Conservation (phyloP, 2,329 filamentous ascomycete genomes). For the Penicillium sp. region DNA sequence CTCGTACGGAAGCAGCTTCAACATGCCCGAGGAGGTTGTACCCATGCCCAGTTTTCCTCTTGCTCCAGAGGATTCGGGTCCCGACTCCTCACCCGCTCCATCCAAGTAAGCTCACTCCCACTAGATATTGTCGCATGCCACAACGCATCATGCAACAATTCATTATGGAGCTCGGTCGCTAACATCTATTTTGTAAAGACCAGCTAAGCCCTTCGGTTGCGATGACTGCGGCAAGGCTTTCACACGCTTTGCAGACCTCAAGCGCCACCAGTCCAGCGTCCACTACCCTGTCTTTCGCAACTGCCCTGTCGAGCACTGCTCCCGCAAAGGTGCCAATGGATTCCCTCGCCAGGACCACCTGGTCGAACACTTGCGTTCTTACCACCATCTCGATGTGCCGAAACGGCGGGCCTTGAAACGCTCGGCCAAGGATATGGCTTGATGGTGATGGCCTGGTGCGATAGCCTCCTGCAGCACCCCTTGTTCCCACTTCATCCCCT, state of each 20-base stretch:
- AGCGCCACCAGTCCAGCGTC: constrained; percentile 50
- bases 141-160: background rate
- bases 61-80: constrained; percentile 14
- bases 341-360: constrained; percentile 61
- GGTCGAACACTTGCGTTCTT: constrained; percentile 58
- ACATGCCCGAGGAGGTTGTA: constrained; percentile 17
- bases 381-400: constrained; percentile 52
- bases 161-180: background rate
- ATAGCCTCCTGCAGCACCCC: background rate
- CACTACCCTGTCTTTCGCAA: constrained; percentile 47
- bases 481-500: background rate
- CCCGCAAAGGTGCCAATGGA: constrained; percentile 49
- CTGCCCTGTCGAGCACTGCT: constrained; percentile 47
- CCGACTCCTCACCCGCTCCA: constrained; percentile 20
- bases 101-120: constrained; percentile 25
- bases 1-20: constrained; percentile 17
- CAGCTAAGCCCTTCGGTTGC: constrained; percentile 34
- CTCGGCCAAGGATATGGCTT: constrained; percentile 18
- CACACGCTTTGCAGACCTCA: constrained; percentile 51
- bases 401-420: constrained; percentile 40
- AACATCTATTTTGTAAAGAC: constrained; percentile 16
- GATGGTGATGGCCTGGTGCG: background rate
- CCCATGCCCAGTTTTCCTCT: constrained; percentile 16
- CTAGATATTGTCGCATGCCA: background rate
- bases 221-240: constrained; percentile 42